A percentile compares a stretch with the other conserved stretches of the same genome.
Evolutionary conservation across 805 yeast genomes (phyloP).

Genomic region (Wickerhamiella sergipiensis): DNA sequence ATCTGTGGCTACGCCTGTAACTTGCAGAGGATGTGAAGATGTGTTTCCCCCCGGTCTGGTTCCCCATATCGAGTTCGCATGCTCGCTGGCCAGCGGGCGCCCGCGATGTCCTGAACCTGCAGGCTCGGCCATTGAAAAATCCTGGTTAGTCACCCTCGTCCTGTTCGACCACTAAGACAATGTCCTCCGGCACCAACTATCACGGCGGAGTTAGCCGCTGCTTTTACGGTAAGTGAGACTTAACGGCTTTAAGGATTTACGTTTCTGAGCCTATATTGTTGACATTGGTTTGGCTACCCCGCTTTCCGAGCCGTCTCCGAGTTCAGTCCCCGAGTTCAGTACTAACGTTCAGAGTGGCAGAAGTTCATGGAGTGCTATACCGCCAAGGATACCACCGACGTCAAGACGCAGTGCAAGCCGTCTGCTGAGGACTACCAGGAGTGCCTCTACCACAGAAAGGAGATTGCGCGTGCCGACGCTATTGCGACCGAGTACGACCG

Average conservation of each 20-base stretch:
- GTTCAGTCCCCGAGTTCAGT: neutral
- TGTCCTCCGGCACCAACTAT: constrained; percentile 16
- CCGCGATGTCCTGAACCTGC: neutral
- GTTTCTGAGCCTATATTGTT: no score
- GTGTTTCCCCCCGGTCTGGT: neutral
- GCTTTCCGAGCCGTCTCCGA: neutral
- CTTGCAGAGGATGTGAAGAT: constrained; percentile 3
- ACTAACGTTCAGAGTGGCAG: constrained; percentile 28
- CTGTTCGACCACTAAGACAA: neutral
- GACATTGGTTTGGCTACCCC: neutral
- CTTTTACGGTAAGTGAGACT: constrained; percentile 26
- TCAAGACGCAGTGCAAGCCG: constrained; percentile 27
- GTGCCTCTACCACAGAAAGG: constrained; percentile 37
- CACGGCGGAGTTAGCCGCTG: constrained; percentile 35
- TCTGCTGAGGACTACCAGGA: constrained; percentile 35
- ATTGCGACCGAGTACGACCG: constrained; percentile 20
- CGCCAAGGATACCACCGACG: constrained; percentile 25
- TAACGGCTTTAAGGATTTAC: no score
- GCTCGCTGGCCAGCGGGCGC: neutral
- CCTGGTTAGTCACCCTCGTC: neutral
- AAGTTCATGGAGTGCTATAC: constrained; percentile 35
- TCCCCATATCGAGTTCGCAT: neutral
- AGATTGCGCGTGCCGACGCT: constrained; percentile 20
- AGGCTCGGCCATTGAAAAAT: constrained; percentile 16
- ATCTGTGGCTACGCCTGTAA: constrained; percentile 39